Percentiles rank a stretch among this genome's conserved stretches.
Evolutionary conservation across 331 rosid species (phyloP).

Genomic region (Malus hybrid): DNA sequence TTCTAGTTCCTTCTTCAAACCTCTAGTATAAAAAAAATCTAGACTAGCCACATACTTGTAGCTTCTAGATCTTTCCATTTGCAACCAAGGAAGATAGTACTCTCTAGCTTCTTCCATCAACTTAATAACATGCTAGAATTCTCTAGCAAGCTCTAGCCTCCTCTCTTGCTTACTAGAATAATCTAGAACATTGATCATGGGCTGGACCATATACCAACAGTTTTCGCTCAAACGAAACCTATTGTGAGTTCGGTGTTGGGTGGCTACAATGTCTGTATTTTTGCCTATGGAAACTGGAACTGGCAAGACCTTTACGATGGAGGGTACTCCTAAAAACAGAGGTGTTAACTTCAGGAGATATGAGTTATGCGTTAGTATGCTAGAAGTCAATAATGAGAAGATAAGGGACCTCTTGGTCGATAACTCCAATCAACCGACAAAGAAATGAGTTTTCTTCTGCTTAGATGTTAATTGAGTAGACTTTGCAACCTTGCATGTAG

Average conservation of each 20-base stretch:
- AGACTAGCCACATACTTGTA: no score
- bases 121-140: no score
- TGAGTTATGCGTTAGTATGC: conserved; percentile 77
- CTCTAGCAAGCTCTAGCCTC: no score
- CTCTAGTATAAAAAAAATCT: no score
- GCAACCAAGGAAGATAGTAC: no score
- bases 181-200: no score
- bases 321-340: conserved; percentile 77
- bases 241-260: conserved; percentile 85
- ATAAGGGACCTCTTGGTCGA: conserved; percentile 83
- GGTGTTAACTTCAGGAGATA: conserved; percentile 94
- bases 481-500: background rate
- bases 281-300: conserved; percentile 98
- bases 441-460: conserved; percentile 33
- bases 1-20: no score
- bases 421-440: conserved; percentile 55
- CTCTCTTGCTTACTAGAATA: no score
- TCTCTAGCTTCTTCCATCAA: no score
- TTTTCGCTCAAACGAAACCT: conserved; percentile 73
- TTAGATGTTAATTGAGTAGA: background rate
- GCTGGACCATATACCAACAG: no score
- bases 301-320: conserved; percentile 97
- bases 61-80: no score
- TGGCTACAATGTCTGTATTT: conserved; percentile 87
- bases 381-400: conserved; percentile 94